phyloP scores from a whole-genome alignment of 805 yeast species.

The Candida railenensis region DNA sequence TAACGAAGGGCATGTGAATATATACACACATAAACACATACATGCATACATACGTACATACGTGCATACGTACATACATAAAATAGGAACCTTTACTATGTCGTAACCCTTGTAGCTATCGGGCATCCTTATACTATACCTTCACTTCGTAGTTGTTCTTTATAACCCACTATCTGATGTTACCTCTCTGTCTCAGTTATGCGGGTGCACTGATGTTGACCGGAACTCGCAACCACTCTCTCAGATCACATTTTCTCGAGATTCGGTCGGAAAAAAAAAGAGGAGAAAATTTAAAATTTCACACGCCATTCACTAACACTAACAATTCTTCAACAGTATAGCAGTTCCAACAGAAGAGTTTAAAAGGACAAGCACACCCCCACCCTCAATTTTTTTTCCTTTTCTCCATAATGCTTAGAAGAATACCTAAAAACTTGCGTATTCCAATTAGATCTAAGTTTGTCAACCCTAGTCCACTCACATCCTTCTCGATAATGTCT shows the following conservation, averaged over 20 bases:
- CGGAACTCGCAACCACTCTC: background rate
- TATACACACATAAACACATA: too few species aligned
- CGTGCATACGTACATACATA: too few species aligned
- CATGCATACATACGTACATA: too few species aligned
- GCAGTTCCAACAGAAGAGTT: background rate
- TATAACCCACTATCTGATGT: background rate
- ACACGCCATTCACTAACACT: background rate
- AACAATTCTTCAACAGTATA: too few species aligned
- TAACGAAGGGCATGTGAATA: too few species aligned
- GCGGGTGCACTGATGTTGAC: background rate
- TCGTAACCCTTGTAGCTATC: too few species aligned
- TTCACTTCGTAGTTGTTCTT: background rate
- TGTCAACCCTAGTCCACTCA: background rate
- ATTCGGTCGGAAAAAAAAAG: background rate
- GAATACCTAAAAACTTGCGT: background rate
- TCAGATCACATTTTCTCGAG: background rate
- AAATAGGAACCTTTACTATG: too few species aligned
- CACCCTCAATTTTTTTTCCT: background rate
- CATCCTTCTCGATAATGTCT: constrained; percentile 1
- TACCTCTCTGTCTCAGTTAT: background rate
- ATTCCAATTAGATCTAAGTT: background rate
- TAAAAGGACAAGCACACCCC: background rate
- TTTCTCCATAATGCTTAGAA: constrained; percentile 5
- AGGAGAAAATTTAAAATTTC: background rate
- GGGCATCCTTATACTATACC: too few species aligned